Conservation (phyloP, 129 eudicot genomes). For the Chrysanthemum seticuspe region DNA sequence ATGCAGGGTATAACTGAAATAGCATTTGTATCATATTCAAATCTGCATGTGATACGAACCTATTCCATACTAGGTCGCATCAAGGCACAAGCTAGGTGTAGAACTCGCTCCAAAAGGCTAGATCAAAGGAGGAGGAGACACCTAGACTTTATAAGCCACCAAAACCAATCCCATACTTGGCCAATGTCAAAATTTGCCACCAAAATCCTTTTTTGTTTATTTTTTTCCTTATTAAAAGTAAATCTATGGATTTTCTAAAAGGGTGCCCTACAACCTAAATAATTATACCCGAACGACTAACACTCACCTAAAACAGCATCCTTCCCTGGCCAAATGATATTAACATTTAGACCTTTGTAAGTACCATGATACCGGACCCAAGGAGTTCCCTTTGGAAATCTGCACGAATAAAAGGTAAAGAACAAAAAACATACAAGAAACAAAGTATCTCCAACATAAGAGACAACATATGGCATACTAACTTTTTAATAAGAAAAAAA, state of each 20-base stretch:
- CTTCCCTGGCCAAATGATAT: constrained; percentile 83
- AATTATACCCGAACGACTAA: not conserved
- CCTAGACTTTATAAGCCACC: no score
- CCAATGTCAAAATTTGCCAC: no score
- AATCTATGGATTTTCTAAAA: not conserved
- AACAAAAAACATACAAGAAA: not conserved
- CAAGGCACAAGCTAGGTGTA: no score
- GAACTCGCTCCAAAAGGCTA: no score
- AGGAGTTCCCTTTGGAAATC: constrained; percentile 82
- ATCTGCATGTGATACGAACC: not conserved
- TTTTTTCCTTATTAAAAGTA: no score
- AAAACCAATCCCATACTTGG: no score
- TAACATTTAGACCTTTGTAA: constrained; percentile 59
- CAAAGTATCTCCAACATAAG: not conserved
- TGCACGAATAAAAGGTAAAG: constrained; percentile 28
- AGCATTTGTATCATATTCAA: no score
- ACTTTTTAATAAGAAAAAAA: no score
- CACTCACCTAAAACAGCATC: constrained; percentile 63
- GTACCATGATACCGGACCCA: constrained; percentile 73
- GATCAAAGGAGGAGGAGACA: no score
- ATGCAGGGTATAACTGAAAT: not conserved
- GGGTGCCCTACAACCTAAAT: not conserved
- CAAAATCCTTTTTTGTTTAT: no score
- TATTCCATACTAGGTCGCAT: no score
- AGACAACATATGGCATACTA: not conserved